Evolutionary conservation across 768 basidiomycete species (phyloP), one percentile per base, ranked within the genome.

Genomic region (Pleurotus djamor): DNA sequence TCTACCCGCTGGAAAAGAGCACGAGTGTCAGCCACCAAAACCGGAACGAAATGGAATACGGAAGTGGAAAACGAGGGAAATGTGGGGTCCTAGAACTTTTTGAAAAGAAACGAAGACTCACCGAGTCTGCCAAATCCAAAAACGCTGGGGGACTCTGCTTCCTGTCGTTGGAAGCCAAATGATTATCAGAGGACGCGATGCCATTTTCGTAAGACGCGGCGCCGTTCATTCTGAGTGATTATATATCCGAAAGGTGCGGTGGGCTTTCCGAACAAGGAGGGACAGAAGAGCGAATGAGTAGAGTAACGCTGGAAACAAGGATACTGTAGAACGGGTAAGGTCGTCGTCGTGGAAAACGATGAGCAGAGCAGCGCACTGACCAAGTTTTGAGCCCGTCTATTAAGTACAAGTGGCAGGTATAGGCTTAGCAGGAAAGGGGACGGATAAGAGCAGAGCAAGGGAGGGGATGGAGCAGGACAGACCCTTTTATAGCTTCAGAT

Each of bases 61-160:
- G 69, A 58, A 63, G 60, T 57, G 52, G 56, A 59, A 52, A 45
- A 58, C 37, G 49, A 62, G 44, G 60, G 64, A 64, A 56, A 62
- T 56, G 17, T 43, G 12, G n/a, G 10, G 28, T 10, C 10, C n/a
- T 41, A 41, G n/a, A 41, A 41, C 38, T 57, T 28, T 28, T 28
- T 28, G 21, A 28, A 16, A 63, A 63, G 36, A 62, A 48, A 47
- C 45, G 59, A 57, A 44, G 58, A 83, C 91, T 68, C 72, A 94
- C 93, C 66, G 93, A 94, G 77, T 95, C 93, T 60, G 93, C 93
- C 67, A 95, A 86, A 80, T 95, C 93, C 76, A 95, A 81, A 76
- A 95, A 95, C 59, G 93, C 93, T 63, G 93, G 91, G 16, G 93
- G 92, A 74, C 89, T 94, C 68, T 90, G 89, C 79, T 91, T 92